phyloP scores from a whole-genome alignment of 306 rosid genomes.

The Vigna mungo region DNA sequence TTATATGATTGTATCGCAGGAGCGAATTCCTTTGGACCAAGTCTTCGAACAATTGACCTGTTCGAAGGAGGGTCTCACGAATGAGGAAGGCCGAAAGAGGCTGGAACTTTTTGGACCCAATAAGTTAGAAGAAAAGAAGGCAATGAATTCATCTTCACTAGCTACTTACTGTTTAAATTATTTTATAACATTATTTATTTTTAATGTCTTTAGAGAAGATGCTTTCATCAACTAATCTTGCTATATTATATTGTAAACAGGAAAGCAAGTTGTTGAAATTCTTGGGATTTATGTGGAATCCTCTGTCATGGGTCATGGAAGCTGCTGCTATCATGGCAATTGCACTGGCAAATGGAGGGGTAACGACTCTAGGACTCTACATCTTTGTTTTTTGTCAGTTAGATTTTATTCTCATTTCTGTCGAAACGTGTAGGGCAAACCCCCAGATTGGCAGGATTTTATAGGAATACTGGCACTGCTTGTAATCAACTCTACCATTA shows the following conservation, averaged over 20 bases:
- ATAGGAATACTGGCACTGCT: constrained; percentile 65
- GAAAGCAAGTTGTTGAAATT: constrained; percentile 68
- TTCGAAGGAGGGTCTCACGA: constrained; percentile 68
- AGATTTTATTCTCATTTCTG: background rate
- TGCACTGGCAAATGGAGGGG: constrained; percentile 86
- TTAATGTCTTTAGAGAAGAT: background rate
- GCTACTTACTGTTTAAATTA: background rate
- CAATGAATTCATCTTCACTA: constrained; percentile 27
- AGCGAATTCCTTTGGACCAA: constrained; percentile 69
- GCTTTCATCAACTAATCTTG: background rate
- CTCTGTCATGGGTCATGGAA: constrained; percentile 92
- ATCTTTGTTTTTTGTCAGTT: background rate
- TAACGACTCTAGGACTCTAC: constrained; percentile 38
- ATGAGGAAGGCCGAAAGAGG: constrained; percentile 67
- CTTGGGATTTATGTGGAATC: constrained; percentile 92
- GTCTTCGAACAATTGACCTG: constrained; percentile 67
- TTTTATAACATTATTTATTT: background rate
- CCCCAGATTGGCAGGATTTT: constrained; percentile 87
- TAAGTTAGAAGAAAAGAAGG: constrained; percentile 80
- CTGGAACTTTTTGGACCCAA: constrained; percentile 72
- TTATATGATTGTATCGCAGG: constrained; percentile 46
- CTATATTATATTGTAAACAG: constrained; percentile 46
- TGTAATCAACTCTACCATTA: constrained; percentile 78
- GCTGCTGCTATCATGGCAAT: constrained; percentile 87
- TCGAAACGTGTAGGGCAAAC: constrained; percentile 56